Conservation (phyloP, 345 rosid species). For the Hibiscus syriacus region DNA sequence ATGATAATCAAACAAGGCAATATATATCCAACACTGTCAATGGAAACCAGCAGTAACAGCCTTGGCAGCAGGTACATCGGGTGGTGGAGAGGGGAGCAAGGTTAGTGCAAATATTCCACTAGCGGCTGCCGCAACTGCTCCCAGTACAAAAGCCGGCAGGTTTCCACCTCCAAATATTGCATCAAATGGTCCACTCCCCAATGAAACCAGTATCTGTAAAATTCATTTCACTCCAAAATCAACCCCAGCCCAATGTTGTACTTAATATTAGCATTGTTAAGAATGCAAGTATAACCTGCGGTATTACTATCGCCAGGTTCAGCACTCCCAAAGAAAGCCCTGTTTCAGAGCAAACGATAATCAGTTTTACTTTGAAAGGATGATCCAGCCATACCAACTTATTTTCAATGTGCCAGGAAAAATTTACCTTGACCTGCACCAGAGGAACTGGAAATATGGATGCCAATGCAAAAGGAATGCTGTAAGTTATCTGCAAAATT, state of each 20-base stretch:
- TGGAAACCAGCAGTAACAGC: too few relatives aligned
- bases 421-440: conserved; percentile 60
- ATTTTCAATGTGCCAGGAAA: background rate
- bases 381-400: background rate
- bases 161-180: too few relatives aligned
- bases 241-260: too few relatives aligned
- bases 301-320: conserved; percentile 68
- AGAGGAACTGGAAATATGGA: conserved; percentile 33
- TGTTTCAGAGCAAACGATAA: conserved; percentile 9
- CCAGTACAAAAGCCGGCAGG: too few relatives aligned
- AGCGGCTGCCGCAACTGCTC: too few relatives aligned
- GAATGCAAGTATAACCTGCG: conserved; percentile 45
- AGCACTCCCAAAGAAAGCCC: conserved; percentile 84
- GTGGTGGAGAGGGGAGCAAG: conserved; percentile 63
- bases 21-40: conserved; percentile 2
- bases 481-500: conserved; percentile 42
- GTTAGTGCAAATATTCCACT: too few relatives aligned
- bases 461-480: too few relatives aligned
- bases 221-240: background rate
- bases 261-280: background rate
- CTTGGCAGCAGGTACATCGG: conserved; percentile 28
- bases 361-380: background rate
- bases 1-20: background rate
- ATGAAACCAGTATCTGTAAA: conserved; percentile 63
- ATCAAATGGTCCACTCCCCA: conserved; percentile 7